phyloP scores from a whole-genome alignment of 768 basidiomycete species.

The Suillus americanus region DNA sequence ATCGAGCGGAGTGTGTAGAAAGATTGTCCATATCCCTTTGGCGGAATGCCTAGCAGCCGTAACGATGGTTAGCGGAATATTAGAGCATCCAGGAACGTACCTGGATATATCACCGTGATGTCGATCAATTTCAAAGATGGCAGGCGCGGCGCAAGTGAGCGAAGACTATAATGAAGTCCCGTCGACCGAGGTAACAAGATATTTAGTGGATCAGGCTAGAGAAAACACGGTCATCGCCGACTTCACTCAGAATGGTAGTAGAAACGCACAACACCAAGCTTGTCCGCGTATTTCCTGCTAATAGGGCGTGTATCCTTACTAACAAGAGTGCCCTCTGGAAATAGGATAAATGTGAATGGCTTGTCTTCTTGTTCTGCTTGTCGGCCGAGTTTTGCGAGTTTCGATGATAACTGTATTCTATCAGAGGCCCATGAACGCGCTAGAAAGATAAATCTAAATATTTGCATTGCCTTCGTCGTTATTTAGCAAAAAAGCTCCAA shows the following conservation, averaged over 20 bases:
- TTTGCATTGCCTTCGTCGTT: conserved; percentile 76
- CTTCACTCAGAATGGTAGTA: conserved; percentile 7
- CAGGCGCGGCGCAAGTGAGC: conserved; percentile 76
- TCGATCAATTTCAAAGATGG: conserved; percentile 83
- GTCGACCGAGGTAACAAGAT: conserved; percentile 90
- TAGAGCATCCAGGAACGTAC: conserved; percentile 36
- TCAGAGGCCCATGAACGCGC: conserved; percentile 91
- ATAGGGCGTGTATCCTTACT: conserved; percentile 82
- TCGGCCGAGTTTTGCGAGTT: conserved; percentile 67
- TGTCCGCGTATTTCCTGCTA: conserved; percentile 86
- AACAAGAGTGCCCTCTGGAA: conserved; percentile 95
- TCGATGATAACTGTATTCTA: conserved; percentile 58
- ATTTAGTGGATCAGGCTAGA: conserved; percentile 76
- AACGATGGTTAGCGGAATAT: conserved; percentile 10
- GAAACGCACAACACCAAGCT: conserved; percentile 77
- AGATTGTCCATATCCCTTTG: conserved; percentile 78
- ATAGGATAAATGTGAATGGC: conserved; percentile 82
- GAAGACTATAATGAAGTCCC: conserved; percentile 82
- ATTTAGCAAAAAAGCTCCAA: conserved; percentile 10
- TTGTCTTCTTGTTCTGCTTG: conserved; percentile 66
- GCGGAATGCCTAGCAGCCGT: conserved; percentile 61
- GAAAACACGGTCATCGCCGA: conserved; percentile 10
- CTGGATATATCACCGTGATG: conserved; percentile 89
- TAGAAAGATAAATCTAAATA: conserved; percentile 92
- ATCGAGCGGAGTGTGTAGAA: conserved; percentile 90